Percentiles rank a stretch among this genome's conserved stretches.
Evolutionary conservation across 2,329 filamentous ascomycete species (phyloP).

Genomic region (Gyromitra esculenta): DNA sequence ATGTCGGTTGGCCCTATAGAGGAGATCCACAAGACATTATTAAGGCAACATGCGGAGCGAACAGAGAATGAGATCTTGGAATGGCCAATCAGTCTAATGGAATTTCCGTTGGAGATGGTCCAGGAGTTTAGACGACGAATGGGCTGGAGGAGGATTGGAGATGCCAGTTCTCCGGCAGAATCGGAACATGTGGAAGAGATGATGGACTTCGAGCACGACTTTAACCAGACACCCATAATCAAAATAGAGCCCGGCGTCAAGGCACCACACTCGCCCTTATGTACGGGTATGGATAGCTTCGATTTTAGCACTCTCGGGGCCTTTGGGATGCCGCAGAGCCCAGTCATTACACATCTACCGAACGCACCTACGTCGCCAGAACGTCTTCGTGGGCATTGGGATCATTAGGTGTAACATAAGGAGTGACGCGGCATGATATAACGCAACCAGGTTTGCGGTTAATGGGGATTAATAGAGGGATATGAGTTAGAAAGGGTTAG

Average conservation of each 20-base stretch:
- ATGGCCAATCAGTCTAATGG: conserved; percentile 74
- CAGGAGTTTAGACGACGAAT: conserved; percentile 74
- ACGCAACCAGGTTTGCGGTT: neutral
- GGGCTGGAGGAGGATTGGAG: conserved; percentile 66
- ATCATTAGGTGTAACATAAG: conserved; percentile 21
- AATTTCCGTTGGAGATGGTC: conserved; percentile 76
- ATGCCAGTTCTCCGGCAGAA: conserved; percentile 35
- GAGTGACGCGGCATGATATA: neutral
- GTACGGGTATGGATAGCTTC: conserved; percentile 37
- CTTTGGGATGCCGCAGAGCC: conserved; percentile 37
- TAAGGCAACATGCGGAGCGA: conserved; percentile 72
- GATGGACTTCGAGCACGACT: conserved; percentile 37
- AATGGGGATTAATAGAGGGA: conserved; percentile 39
- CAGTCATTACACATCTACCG: conserved; percentile 39
- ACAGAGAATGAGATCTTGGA: conserved; percentile 69
- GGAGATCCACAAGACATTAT: conserved; percentile 80
- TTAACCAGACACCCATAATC: conserved; percentile 43
- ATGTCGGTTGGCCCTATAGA: conserved; percentile 83
- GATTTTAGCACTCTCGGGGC: conserved; percentile 37
- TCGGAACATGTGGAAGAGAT: conserved; percentile 31
- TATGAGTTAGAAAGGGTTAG: conserved; percentile 41
- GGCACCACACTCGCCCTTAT: conserved; percentile 32
- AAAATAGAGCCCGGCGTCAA: conserved; percentile 38
- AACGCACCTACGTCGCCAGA: conserved; percentile 42
- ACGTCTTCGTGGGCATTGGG: conserved; percentile 28